Conservation (phyloP, 768 basidiomycete genomes). For the Tulasnella sp. region DNA sequence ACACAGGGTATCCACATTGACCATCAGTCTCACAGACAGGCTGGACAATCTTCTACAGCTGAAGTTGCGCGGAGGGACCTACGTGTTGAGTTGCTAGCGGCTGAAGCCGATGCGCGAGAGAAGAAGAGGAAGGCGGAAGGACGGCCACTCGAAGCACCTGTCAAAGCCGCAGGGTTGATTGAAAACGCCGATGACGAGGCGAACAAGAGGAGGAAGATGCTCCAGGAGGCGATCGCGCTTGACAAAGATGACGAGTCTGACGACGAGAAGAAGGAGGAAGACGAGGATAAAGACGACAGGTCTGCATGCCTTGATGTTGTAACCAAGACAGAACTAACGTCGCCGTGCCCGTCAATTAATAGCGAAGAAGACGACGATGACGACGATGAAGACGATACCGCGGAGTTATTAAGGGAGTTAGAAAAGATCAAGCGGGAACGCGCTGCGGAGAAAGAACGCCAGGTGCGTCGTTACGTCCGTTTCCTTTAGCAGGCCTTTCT, state of each 20-base stretch:
- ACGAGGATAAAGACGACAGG: slow-evolving; percentile 30
- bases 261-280: slow-evolving; percentile 32
- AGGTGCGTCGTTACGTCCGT: slow-evolving; percentile 23
- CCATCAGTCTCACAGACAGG: slow-evolving; percentile 45
- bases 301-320: not conserved
- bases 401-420: slow-evolving; percentile 88
- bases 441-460: slow-evolving; percentile 79
- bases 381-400: slow-evolving; percentile 83
- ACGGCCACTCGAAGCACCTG: slow-evolving; percentile 26
- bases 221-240: slow-evolving; percentile 77
- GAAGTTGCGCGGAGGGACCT: slow-evolving; percentile 78
- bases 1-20: not conserved
- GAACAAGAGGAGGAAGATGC: slow-evolving; percentile 74
- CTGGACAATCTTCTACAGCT: slow-evolving; percentile 71
- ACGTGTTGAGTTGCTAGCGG: slow-evolving; percentile 67
- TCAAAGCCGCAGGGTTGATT: slow-evolving; percentile 28
- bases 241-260: slow-evolving; percentile 87
- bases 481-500: too few relatives aligned
- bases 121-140: slow-evolving; percentile 92
- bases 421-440: slow-evolving; percentile 97
- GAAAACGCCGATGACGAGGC: slow-evolving; percentile 43
- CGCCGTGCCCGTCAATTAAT: too few relatives aligned
- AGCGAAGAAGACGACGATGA: slow-evolving; percentile 39
- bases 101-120: slow-evolving; percentile 78
- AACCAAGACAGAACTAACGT: not conserved